Base-by-base conservation (phyloP, 768 basidiomycete species). In the Leccinum aurantiacum region DNA sequence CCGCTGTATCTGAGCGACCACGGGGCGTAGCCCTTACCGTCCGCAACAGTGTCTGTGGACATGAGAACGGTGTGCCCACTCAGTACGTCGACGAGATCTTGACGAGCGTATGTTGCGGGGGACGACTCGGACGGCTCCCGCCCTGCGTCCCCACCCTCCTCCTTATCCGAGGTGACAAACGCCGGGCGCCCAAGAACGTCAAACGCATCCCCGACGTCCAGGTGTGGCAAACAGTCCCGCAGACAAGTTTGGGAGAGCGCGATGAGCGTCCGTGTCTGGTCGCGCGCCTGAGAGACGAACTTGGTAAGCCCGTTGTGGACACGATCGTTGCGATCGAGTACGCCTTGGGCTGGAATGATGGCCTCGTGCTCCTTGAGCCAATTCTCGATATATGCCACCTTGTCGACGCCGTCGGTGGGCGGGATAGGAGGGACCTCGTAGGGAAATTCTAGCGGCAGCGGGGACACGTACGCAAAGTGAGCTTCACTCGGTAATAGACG, bases 1-100 rank as follows among this genome's bases (percentile, higher is more conserved):
- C 95, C 95, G 63, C 90, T 93, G 71, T 98, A 98, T 15, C 94
- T 81, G 31, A 94, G 80, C 5, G 91, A 88, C 92, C 93, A 98
- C 0, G 96, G 79, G 4, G 77, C 78, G 38, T 76, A 75, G 59
- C 76, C 74, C 38, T 66, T 71, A 19, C 74, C 70, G 9, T 66
- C 69, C 22, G 72, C 75, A 7, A 70, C 71, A 11, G 13, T 38
- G 9, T 65, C 63, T 0, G 73, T 68, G 13, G 70, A 70, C 79
- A 89, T 84, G 44, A 96, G 80, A 7, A 87, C 82, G 13, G 83
- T 84, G 63, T 89, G 82, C 0, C 95, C 95, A 56, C 90, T 86
- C 6, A 96, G 78, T 3, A 97, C 82, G 58, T 95, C 91, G 3
- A 94, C 74, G 44, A 97, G 81, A 58, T 91, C 89, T 61, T 89